Evolutionary conservation across 495 filamentous ascomycete species (phyloP).

Genomic region (Penicillium crystallinum): DNA sequence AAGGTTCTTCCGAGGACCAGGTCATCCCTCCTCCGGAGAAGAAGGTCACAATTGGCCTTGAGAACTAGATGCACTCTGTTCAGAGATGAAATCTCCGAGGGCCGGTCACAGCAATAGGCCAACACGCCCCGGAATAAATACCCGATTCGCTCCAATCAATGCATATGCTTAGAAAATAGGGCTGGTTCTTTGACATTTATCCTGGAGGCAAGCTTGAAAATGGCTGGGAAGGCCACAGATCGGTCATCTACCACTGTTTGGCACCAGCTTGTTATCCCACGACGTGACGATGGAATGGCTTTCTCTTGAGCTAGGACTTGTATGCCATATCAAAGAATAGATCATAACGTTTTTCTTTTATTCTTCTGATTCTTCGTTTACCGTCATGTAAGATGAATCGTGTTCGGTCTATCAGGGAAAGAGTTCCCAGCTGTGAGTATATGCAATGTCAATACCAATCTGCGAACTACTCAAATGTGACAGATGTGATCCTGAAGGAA

Average conservation of each 20-base stretch:
- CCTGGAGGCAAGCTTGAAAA: background rate
- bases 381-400: too few relatives aligned
- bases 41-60: slow-evolving; percentile 45
- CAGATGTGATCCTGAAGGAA: too few relatives aligned
- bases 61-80: slow-evolving; percentile 31
- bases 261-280: slow-evolving; percentile 3
- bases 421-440: too few relatives aligned
- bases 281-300: slow-evolving; percentile 20
- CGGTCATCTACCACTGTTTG: background rate
- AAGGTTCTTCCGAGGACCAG: slow-evolving; percentile 41
- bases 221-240: background rate
- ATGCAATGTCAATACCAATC: too few relatives aligned
- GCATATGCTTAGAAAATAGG: background rate
- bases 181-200: background rate
- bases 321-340: slow-evolving; percentile 4
- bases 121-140: background rate
- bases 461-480: background rate
- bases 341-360: too few relatives aligned
- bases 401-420: too few relatives aligned
- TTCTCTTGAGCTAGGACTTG: background rate
- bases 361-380: too few relatives aligned
- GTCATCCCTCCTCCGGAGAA: slow-evolving; percentile 47
- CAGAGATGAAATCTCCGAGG: background rate
- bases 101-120: background rate
- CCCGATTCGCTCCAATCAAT: background rate